phyloP scores from a whole-genome alignment of 805 yeast genomes.

The Dipodascus albidus region DNA sequence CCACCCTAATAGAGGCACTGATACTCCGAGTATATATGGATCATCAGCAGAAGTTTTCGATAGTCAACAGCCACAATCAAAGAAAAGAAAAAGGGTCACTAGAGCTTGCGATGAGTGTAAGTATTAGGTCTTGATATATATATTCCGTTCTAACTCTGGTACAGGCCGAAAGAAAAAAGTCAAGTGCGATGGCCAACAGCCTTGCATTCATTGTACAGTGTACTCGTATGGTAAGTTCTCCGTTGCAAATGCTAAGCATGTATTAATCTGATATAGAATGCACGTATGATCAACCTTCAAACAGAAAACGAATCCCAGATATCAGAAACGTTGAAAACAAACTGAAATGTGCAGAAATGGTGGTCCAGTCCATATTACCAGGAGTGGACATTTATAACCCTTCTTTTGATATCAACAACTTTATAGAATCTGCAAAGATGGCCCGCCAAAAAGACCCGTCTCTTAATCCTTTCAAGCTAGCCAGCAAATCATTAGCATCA shows the following conservation, averaged over 20 bases:
- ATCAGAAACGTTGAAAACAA: slow-evolving; percentile 25
- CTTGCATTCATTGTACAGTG: slow-evolving; percentile 77
- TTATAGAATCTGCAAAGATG: slow-evolving; percentile 8
- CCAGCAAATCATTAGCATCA: not conserved
- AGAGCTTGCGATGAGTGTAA: slow-evolving; percentile 65
- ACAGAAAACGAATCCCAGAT: slow-evolving; percentile 34
- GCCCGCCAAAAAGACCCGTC: slow-evolving; percentile 6
- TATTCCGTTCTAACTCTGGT: not conserved
- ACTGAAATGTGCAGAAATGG: slow-evolving; percentile 26
- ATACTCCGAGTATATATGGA: not conserved
- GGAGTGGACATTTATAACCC: slow-evolving; percentile 28
- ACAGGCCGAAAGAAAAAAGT: slow-evolving; percentile 55
- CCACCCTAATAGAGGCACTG: no score
- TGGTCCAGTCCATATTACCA: slow-evolving; percentile 29
- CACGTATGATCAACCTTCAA: slow-evolving; percentile 70
- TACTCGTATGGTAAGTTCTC: slow-evolving; percentile 45
- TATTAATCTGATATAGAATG: no score
- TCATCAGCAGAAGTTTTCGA: not conserved
- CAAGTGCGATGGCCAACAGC: slow-evolving; percentile 69
- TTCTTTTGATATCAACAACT: slow-evolving; percentile 21
- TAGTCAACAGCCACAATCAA: not conserved
- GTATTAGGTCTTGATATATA: slow-evolving; percentile 3
- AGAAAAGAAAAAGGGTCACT: slow-evolving; percentile 52
- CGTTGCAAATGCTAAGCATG: no score
- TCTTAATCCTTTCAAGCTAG: not conserved